Conservation (phyloP, 352 stramenopile species). For the Phytophthora idaei region DNA sequence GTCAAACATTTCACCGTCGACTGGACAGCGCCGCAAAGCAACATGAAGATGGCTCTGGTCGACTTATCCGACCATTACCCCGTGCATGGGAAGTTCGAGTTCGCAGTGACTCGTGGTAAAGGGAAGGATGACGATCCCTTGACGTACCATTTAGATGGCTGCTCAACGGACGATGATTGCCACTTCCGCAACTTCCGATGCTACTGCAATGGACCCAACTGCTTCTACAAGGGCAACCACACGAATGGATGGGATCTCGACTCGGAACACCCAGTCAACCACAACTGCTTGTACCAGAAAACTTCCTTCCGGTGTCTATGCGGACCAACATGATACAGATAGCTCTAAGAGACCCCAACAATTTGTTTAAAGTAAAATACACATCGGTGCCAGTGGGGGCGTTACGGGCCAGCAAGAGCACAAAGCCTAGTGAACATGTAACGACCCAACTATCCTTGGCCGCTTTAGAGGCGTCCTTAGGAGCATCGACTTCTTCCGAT, state of each 20-base stretch:
- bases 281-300: conserved; percentile 78
- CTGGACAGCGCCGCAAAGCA: conserved; percentile 64
- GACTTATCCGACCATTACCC: conserved; percentile 86
- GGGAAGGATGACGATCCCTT: conserved; percentile 55
- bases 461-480: not conserved
- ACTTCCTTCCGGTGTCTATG: conserved; percentile 67
- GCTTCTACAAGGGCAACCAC: conserved; percentile 68
- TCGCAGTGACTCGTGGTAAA: conserved; percentile 50
- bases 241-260: conserved; percentile 55
- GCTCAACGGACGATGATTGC: conserved; percentile 74
- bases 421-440: not conserved
- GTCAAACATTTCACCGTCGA: conserved; percentile 61
- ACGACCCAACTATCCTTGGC: conserved; percentile 14
- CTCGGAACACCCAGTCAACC: conserved; percentile 73
- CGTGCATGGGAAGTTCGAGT: conserved; percentile 72
- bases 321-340: conserved; percentile 55
- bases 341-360: too few relatives aligned
- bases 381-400: not conserved
- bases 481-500: conserved; percentile 2
- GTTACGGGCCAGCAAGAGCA: not conserved
- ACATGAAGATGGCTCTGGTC: conserved; percentile 59
- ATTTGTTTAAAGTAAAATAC: conserved; percentile 13
- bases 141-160: conserved; percentile 76
- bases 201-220: conserved; percentile 71
- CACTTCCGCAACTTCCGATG: conserved; percentile 72